These are phyloP conservation scores for Neurospora sp. DNA, from an alignment of 495 filamentous ascomycete species.

Conservation along the genomic window DNA sequence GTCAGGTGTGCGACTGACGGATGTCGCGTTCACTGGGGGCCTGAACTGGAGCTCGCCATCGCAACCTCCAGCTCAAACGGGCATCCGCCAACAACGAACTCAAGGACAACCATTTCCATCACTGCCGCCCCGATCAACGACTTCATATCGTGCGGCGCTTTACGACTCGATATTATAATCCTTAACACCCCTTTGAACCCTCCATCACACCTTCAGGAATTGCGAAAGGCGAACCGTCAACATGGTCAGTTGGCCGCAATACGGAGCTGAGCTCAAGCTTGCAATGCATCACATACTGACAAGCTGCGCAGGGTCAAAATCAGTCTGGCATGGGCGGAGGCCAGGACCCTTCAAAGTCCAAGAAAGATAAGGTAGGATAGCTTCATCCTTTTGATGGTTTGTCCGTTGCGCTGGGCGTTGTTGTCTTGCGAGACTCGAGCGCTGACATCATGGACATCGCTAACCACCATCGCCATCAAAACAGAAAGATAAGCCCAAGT, in stretches of 20 bases:
- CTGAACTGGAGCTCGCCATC: background rate
- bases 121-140: background rate
- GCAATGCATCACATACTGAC: conserved; percentile 10
- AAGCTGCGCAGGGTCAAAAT: conserved; percentile 62
- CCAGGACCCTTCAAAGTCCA: conserved; percentile 61
- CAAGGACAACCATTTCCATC: background rate
- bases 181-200: background rate
- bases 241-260: conserved; percentile 15
- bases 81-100: background rate
- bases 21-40: background rate
- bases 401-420: background rate
- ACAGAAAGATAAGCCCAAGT: conserved; percentile 98
- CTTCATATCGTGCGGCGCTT: background rate
- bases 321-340: conserved; percentile 77
- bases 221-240: conserved; percentile 1
- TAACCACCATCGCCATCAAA: conserved; percentile 12
- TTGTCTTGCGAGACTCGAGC: background rate
- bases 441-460: conserved; percentile 2
- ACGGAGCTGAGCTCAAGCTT: background rate
- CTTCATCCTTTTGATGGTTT: background rate
- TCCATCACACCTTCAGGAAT: background rate
- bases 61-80: background rate
- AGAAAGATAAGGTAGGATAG: conserved; percentile 81
- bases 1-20: background rate
- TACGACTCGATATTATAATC: background rate